A percentile compares a stretch with the other conserved stretches of the same genome.
Conservation (phyloP, 176 grass and related monocot species). For the Oryza meyeriana region DNA sequence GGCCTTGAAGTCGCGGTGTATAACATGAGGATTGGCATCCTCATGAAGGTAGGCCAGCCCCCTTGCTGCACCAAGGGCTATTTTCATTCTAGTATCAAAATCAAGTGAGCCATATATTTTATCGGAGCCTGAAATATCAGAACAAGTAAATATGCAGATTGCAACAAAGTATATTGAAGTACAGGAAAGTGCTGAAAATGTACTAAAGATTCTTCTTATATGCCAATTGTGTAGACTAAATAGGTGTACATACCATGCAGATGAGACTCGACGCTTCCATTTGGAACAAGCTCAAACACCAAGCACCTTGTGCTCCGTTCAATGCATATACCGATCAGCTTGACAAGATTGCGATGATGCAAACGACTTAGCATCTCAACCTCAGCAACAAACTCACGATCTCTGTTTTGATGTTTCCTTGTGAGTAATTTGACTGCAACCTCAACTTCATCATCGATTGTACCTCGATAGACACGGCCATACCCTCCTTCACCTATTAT, state of each 20-base stretch:
- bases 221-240: not conserved
- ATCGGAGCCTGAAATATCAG: slow-evolving; percentile 52
- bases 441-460: slow-evolving; percentile 58
- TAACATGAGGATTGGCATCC: slow-evolving; percentile 86
- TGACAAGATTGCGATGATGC: slow-evolving; percentile 98
- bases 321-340: slow-evolving; percentile 87
- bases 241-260: slow-evolving; percentile 66
- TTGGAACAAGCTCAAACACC: slow-evolving; percentile 85
- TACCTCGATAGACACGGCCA: slow-evolving; percentile 75
- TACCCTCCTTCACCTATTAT: slow-evolving; percentile 93
- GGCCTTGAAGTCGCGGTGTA: slow-evolving; percentile 94
- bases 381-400: slow-evolving; percentile 89
- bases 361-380: slow-evolving; percentile 94
- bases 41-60: slow-evolving; percentile 93
- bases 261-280: slow-evolving; percentile 96
- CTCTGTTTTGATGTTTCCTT: slow-evolving; percentile 69
- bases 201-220: not conserved
- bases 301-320: slow-evolving; percentile 76
- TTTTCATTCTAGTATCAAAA: slow-evolving; percentile 81
- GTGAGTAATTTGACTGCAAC: slow-evolving; percentile 95
- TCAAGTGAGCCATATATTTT: slow-evolving; percentile 66
- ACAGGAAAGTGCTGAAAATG: not conserved
- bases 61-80: slow-evolving; percentile 86
- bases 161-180: not conserved
- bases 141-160: slow-evolving; percentile 8